Evolutionary conservation across 768 basidiomycete genomes (phyloP).

Genomic region (Termitomyces sp.): DNA sequence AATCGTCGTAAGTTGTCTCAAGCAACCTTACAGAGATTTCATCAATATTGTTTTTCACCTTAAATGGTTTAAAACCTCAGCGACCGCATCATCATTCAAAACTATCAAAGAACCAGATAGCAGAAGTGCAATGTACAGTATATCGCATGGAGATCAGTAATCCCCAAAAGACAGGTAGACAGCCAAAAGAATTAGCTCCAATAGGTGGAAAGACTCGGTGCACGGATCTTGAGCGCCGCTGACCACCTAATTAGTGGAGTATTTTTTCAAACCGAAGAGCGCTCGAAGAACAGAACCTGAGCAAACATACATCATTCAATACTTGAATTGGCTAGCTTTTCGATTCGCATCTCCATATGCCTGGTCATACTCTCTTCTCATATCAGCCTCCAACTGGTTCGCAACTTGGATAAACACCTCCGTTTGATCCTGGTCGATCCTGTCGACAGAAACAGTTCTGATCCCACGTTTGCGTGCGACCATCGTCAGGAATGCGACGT

Average conservation of each 20-base stretch:
- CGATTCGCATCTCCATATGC: background rate
- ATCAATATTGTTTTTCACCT: too few species aligned
- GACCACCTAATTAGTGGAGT: too few species aligned
- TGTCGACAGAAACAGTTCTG: background rate
- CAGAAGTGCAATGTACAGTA: too few species aligned
- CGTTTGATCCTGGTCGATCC: background rate
- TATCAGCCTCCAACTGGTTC: constrained; percentile 1
- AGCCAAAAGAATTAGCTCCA: background rate
- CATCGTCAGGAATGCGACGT: constrained; percentile 1
- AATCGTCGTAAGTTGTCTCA: too few species aligned
- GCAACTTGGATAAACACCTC: constrained; percentile 2
- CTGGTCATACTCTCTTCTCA: background rate
- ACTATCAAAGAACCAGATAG: background rate
- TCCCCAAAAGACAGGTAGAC: too few species aligned
- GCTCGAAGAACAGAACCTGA: too few species aligned
- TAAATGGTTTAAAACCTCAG: background rate
- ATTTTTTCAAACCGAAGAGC: too few species aligned
- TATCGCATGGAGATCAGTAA: too few species aligned
- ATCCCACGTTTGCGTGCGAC: background rate
- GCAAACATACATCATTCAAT: background rate
- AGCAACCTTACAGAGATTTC: too few species aligned
- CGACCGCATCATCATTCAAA: background rate
- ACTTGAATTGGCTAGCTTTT: background rate
- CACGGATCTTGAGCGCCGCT: too few species aligned
- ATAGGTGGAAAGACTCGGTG: background rate